Conservation (phyloP, 2,329 filamentous ascomycete genomes). For the Aspergillus texensis region DNA sequence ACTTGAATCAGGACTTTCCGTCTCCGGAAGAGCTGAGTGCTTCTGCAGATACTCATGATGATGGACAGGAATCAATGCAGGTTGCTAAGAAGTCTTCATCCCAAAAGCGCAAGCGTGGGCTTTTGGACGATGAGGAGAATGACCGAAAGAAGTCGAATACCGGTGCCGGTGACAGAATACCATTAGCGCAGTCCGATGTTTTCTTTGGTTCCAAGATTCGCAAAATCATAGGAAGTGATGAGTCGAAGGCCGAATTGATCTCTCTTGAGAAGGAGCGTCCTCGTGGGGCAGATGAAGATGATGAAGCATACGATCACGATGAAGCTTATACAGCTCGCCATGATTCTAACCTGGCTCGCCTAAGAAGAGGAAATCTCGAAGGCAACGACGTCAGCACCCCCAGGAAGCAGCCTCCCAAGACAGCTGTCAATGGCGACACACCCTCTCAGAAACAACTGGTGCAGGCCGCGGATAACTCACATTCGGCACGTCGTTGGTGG, state of each 20-base stretch:
- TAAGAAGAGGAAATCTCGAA: conserved; percentile 29
- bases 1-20: conserved; percentile 71
- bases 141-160: conserved; percentile 50
- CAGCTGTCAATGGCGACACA: conserved; percentile 24
- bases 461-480: conserved; percentile 26
- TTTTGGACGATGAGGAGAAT: conserved; percentile 40
- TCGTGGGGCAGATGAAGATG: conserved; percentile 25
- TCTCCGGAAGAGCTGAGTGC: conserved; percentile 35
- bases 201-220: conserved; percentile 52
- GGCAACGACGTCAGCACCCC: conserved; percentile 24
- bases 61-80: conserved; percentile 25
- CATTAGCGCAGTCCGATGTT: conserved; percentile 46
- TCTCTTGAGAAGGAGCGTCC: conserved; percentile 33
- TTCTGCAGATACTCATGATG: conserved; percentile 26
- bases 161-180: conserved; percentile 60
- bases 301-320: conserved; percentile 38
- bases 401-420: conserved; percentile 22
- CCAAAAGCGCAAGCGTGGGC: conserved; percentile 49
- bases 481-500: conserved; percentile 58
- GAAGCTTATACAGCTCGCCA: conserved; percentile 33
- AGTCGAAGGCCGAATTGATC: conserved; percentile 37
- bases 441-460: conserved; percentile 28
- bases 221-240: conserved; percentile 48
- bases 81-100: conserved; percentile 20
- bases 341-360: conserved; percentile 35